A percentile compares a stretch with the other conserved stretches of the same genome.
phyloP scores from a whole-genome alignment of 1,284 basidiomycete species.

The Irpex lacteus region DNA sequence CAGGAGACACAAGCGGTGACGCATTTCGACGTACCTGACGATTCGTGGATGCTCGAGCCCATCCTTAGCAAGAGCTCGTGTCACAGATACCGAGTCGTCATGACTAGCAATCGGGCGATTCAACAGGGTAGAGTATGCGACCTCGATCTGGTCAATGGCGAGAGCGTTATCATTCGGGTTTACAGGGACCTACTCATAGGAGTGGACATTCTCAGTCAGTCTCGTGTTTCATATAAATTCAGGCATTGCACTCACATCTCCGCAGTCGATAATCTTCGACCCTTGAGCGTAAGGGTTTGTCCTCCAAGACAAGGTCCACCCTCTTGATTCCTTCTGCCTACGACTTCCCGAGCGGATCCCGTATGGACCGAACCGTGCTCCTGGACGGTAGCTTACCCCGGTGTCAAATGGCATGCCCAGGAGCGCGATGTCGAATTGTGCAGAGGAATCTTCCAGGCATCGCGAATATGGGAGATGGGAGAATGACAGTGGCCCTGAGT shows the following conservation, averaged over 20 bases:
- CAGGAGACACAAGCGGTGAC: too few relatives aligned
- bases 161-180: conserved; percentile 72
- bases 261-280: conserved; percentile 72
- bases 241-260: conserved; percentile 50
- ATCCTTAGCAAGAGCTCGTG: conserved; percentile 43
- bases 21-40: too few relatives aligned
- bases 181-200: conserved; percentile 62
- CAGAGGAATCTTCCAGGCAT: conserved; percentile 60
- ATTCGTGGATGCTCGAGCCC: conserved; percentile 63
- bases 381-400: conserved; percentile 65
- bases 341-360: conserved; percentile 79
- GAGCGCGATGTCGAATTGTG: conserved; percentile 68
- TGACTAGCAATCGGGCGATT: conserved; percentile 44
- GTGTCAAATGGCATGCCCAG: conserved; percentile 85
- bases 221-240: too few relatives aligned
- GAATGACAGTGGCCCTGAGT: conserved; percentile 73
- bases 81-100: conserved; percentile 3
- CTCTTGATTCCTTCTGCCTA: conserved; percentile 52
- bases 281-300: conserved; percentile 61
- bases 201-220: neutral
- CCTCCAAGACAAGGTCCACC: conserved; percentile 69
- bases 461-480: conserved; percentile 69
- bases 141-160: conserved; percentile 77
- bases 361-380: conserved; percentile 79
- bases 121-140: conserved; percentile 71